Percentiles rank a stretch among this genome's conserved stretches.
These are phyloP conservation scores for Pichia sp. DNA, from an alignment of 1,139 yeast genomes.

Conservation along the genomic window DNA sequence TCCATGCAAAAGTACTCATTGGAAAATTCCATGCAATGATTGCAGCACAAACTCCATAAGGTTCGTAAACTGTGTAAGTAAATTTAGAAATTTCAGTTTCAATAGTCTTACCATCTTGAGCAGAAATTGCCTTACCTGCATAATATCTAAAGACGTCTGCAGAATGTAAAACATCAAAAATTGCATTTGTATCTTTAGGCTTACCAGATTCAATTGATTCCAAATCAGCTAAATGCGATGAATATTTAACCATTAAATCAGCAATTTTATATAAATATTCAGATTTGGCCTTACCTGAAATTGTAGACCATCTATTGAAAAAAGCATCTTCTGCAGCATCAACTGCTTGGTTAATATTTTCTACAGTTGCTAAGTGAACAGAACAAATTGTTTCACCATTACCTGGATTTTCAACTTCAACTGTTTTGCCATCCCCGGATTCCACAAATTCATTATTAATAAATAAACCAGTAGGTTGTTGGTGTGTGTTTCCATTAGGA, in stretches of 20 bases:
- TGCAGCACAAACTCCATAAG: conserved; percentile 57
- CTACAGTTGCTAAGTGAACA: conserved; percentile 45
- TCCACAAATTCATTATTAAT: conserved; percentile 50
- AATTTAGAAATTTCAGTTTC: conserved; percentile 47
- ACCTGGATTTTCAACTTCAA: conserved; percentile 49
- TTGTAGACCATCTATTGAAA: conserved; percentile 26
- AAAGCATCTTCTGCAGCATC: conserved; percentile 44
- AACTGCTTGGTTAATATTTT: conserved; percentile 49
- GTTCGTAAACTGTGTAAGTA: conserved; percentile 52
- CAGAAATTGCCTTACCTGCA: conserved; percentile 51
- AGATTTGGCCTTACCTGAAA: conserved; percentile 29
- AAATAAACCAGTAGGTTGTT: conserved; percentile 61
- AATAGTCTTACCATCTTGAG: conserved; percentile 44
- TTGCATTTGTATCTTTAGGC: conserved; percentile 37
- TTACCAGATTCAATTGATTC: conserved; percentile 67
- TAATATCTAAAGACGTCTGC: conserved; percentile 47
- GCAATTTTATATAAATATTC: conserved; percentile 46
- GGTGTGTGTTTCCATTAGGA: conserved; percentile 49
- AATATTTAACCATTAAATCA: conserved; percentile 43
- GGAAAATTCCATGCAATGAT: conserved; percentile 63
- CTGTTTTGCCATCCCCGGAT: conserved; percentile 40
- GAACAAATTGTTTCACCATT: conserved; percentile 47
- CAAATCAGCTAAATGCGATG: conserved; percentile 44
- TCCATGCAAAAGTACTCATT: conserved; percentile 54
- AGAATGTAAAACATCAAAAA: conserved; percentile 43